Evolutionary conservation across 768 basidiomycete species (phyloP).

Genomic region (Hydnum rufescens): DNA sequence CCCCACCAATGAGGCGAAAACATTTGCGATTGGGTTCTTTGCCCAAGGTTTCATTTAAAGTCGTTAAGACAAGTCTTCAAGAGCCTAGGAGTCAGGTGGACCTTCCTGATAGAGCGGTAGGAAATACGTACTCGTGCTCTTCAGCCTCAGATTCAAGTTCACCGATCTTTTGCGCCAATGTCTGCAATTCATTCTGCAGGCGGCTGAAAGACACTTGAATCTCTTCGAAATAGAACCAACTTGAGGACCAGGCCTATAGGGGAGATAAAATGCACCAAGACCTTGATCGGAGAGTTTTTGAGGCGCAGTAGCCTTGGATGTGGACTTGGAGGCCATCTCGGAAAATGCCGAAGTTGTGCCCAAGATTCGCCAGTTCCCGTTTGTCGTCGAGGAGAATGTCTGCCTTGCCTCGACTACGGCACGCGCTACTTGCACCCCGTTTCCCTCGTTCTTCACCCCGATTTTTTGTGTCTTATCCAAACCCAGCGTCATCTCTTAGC

Average conservation of each 20-base stretch:
- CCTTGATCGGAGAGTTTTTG: conserved; percentile 35
- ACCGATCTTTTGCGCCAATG: conserved; percentile 83
- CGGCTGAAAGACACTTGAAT: conserved; percentile 66
- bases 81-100: no score
- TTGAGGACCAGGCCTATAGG: neutral
- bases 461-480: no score
- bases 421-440: neutral
- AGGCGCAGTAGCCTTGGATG: neutral
- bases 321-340: no score
- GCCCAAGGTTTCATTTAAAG: conserved; percentile 62
- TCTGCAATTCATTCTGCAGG: conserved; percentile 74
- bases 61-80: conserved; percentile 65
- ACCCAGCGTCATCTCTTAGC: no score
- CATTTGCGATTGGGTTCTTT: conserved; percentile 84
- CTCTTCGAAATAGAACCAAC: conserved; percentile 25
- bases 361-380: no score
- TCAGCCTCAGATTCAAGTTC: conserved; percentile 93
- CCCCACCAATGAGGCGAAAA: conserved; percentile 89
- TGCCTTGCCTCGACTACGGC: neutral
- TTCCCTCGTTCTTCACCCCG: conserved; percentile 13
- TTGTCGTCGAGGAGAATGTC: neutral
- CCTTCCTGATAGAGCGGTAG: neutral
- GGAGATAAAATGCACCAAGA: neutral
- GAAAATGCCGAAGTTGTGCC: no score
- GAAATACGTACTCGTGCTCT: conserved; percentile 63